phyloP scores from a whole-genome alignment of 345 rosid species.

The Salix koriyanagi region DNA sequence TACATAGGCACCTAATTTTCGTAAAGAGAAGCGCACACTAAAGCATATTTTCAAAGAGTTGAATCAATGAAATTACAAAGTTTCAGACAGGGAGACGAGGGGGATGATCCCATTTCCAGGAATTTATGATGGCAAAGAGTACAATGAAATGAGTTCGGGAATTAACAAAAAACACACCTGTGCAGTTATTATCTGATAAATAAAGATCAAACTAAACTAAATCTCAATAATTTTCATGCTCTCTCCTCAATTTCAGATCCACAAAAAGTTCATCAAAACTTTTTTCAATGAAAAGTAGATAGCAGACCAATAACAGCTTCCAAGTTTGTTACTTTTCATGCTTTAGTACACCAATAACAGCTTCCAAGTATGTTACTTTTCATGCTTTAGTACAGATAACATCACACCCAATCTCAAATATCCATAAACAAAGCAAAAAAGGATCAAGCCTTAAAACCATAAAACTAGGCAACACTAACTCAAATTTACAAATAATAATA shows the following conservation, averaged over 20 bases:
- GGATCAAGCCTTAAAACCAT: neutral
- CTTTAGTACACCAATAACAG: neutral
- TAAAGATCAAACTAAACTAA: conserved; percentile 23
- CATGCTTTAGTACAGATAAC: neutral
- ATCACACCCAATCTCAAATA: neutral
- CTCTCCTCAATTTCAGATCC: conserved; percentile 20
- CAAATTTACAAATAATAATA: conserved; percentile 10
- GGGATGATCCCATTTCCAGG: conserved; percentile 3
- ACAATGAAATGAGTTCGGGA: conserved; percentile 5
- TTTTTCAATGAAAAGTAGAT: neutral
- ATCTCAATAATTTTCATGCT: conserved; percentile 1
- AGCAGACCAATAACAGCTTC: neutral
- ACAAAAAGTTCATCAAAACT: neutral
- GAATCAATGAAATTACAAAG: neutral
- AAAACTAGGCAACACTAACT: conserved; percentile 1
- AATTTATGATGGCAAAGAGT: conserved; percentile 9
- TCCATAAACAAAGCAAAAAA: neutral
- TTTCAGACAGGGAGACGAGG: neutral
- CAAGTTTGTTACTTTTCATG: neutral
- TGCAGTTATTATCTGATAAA: conserved; percentile 11
- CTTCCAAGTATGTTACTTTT: conserved; percentile 1
- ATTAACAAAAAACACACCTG: conserved; percentile 10
- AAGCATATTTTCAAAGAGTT: neutral
- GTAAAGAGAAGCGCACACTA: neutral
- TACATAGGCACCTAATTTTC: conserved; percentile 1